Base-by-base conservation (phyloP, 2,329 filamentous ascomycete genomes). In the Scytalidium lignicola region DNA sequence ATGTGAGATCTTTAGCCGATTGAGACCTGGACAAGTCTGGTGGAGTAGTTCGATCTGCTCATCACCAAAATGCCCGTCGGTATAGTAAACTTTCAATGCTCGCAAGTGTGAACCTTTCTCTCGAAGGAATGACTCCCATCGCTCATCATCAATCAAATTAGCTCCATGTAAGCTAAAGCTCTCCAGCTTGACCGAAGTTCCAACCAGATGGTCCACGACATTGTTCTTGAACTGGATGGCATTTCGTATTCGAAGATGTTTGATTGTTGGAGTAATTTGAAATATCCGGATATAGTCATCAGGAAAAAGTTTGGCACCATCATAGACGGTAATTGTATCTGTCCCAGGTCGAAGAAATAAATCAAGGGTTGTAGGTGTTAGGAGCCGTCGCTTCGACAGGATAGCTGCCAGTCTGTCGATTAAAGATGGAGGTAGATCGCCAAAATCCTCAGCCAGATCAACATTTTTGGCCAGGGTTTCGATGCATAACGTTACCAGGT, bases 211-310 rank as follows among this genome's bases (percentile, higher is more conserved):
- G 46, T 89, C 80, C 67, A 96, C 78, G 40, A 90, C 86, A 37
- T 76, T 75, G 60, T 96, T 87, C 67, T 95, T 96, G 74, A 96
- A 86, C 62, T 96, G 91, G 44, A 93, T 88, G n/a, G 85, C 89
- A 60, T 91, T 92, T 44, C 86, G 83, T 10, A 95, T 71, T 55
- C 90, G 86, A 49, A 96, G 74, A 41, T 77, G 78, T 58, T 81
- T 81, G 47, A 96, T 71, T 5, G 74, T 75, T 0, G 88, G 82
- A 50, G 87, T 83, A 2, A 82, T 76, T 46, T 90, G 85, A 54
- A 96, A 90, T 40, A 96, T 88, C 55, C 84, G 80, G 43, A 88
- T 78, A 56, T 86, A 90, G 61, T 97, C 90, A 56, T 90, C 80
- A 2, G 80, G 78, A 44, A 80, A 78, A 10, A 97, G 77, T 57